Conservation (phyloP, 306 rosid genomes). For the Cicer chorassanicum region DNA sequence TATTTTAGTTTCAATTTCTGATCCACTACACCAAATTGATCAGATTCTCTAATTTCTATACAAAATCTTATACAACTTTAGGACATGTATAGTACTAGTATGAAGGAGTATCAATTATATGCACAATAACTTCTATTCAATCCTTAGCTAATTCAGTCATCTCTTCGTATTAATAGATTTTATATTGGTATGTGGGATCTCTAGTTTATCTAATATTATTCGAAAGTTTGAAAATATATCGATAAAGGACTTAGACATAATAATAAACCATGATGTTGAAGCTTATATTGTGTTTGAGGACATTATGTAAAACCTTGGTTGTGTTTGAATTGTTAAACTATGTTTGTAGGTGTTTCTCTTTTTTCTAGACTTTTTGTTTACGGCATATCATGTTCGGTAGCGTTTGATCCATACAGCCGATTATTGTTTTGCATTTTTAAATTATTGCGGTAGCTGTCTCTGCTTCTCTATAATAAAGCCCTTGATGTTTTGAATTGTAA, state of each 20-base stretch:
- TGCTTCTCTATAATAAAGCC: not conserved
- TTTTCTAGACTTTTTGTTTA: not conserved
- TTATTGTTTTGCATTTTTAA: not conserved
- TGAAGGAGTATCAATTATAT: not conserved
- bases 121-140: not conserved
- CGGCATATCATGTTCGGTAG: not conserved
- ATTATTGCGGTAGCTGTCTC: not conserved
- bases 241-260: not conserved
- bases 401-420: not conserved
- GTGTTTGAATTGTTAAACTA: constrained; percentile 1
- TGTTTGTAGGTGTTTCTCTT: not conserved
- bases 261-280: not conserved
- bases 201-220: no score
- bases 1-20: not conserved
- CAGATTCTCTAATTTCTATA: not conserved
- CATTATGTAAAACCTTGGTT: not conserved
- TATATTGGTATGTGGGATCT: no score
- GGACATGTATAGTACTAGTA: not conserved
- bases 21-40: not conserved
- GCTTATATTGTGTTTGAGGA: not conserved
- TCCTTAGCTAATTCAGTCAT: no score
- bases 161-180: not conserved
- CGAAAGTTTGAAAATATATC: no score
- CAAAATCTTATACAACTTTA: constrained; percentile 12
- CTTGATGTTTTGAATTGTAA: not conserved